phyloP scores from a whole-genome alignment of 73 alveolate species.

The Paramecium pentaurelia region DNA sequence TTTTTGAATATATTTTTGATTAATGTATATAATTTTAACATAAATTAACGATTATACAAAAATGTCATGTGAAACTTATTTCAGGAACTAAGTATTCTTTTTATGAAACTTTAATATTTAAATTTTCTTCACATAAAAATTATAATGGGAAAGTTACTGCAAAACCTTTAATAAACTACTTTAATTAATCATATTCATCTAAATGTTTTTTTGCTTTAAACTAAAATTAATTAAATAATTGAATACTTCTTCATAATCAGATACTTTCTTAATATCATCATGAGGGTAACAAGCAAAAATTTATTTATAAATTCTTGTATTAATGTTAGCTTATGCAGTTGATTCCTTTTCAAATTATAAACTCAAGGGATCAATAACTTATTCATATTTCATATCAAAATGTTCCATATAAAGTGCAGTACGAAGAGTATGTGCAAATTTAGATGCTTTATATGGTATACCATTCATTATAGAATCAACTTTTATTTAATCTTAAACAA shows the following conservation, averaged over 20 bases:
- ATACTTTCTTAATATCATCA: constrained; percentile 48
- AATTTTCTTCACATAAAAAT: constrained; percentile 64
- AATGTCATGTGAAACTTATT: constrained; percentile 32
- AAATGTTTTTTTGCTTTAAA: constrained; percentile 38
- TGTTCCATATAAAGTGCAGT: constrained; percentile 84
- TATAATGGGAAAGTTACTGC: constrained; percentile 73
- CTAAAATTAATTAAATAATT: neutral
- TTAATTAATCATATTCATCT: neutral
- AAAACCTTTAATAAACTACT: constrained; percentile 28
- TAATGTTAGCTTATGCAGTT: constrained; percentile 66
- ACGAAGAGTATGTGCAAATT: constrained; percentile 68
- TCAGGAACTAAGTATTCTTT: constrained; percentile 61
- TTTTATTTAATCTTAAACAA: constrained; percentile 58
- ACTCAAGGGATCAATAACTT: constrained; percentile 79
- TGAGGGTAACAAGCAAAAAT: constrained; percentile 92
- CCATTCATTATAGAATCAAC: constrained; percentile 51
- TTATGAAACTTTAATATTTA: constrained; percentile 40
- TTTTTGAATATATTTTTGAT: too few species aligned
- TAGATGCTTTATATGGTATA: neutral
- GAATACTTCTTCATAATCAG: constrained; percentile 33
- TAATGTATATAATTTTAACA: too few species aligned
- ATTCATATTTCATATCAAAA: constrained; percentile 74
- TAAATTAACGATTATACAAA: too few species aligned
- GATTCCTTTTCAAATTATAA: constrained; percentile 59
- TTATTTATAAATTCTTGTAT: constrained; percentile 78